Percentiles rank a stretch among this genome's conserved stretches.
These are phyloP conservation scores for Saturnispora bothae DNA, from an alignment of 805 yeast genomes.

Conservation along the genomic window DNA sequence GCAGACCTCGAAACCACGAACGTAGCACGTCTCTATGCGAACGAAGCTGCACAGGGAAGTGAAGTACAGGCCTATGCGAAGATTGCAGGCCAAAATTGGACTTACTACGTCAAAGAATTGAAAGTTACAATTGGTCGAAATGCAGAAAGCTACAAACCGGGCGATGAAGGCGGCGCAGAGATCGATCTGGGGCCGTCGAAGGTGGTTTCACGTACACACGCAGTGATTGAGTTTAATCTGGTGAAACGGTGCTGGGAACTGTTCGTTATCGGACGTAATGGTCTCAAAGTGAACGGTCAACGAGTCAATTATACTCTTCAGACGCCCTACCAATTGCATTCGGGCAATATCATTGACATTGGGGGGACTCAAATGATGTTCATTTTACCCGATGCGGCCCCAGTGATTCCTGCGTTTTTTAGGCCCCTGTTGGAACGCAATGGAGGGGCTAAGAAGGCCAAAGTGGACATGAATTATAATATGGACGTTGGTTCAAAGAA, in stretches of 20 bases:
- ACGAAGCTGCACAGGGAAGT: constrained; percentile 53
- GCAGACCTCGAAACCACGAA: constrained; percentile 47
- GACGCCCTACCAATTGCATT: constrained; percentile 45
- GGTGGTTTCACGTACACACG: constrained; percentile 91
- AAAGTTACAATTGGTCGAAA: constrained; percentile 79
- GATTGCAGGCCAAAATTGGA: constrained; percentile 89
- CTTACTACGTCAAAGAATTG: constrained; percentile 77
- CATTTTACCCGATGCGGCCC: constrained; percentile 83
- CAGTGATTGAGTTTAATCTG: constrained; percentile 68
- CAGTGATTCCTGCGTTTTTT: constrained; percentile 46
- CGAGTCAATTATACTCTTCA: constrained; percentile 32
- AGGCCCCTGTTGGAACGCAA: constrained; percentile 26
- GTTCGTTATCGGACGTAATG: constrained; percentile 78
- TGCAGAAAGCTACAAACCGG: constrained; percentile 32
- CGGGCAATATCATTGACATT: constrained; percentile 88
- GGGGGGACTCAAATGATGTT: constrained; percentile 99
- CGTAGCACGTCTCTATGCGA: constrained; percentile 64
- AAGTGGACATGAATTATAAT: background rate
- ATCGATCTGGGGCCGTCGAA: constrained; percentile 96
- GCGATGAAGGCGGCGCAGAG: constrained; percentile 36
- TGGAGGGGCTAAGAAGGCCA: constrained; percentile 12
- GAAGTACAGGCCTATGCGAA: constrained; percentile 98
- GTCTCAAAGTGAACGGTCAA: constrained; percentile 79
- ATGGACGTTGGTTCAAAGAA: background rate
- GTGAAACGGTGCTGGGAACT: constrained; percentile 78